These are phyloP conservation scores for Macaranga tanarius DNA, from an alignment of 441 rosid genomes.

Conservation along the genomic window DNA sequence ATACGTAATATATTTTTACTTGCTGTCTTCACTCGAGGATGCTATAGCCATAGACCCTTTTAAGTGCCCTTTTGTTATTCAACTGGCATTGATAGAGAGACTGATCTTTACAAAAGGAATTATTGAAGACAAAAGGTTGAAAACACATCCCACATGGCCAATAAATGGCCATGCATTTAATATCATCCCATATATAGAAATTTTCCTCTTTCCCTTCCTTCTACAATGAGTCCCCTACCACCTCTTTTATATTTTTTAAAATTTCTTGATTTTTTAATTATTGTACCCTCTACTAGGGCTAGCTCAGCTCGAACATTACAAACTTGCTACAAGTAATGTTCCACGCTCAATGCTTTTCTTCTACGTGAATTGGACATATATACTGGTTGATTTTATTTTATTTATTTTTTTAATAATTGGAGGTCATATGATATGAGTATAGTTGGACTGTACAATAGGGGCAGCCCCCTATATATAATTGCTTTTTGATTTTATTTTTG, in stretches of 20 bases:
- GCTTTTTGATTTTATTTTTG: too few species aligned
- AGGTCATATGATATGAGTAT: too few species aligned
- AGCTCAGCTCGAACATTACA: neutral
- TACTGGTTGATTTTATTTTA: too few species aligned
- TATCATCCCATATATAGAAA: slow-evolving; percentile 7
- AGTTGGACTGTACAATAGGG: too few species aligned
- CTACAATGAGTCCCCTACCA: neutral
- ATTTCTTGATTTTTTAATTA: neutral
- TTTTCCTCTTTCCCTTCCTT: neutral
- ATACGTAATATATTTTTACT: slow-evolving; percentile 6
- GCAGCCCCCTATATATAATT: too few species aligned
- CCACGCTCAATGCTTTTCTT: too few species aligned
- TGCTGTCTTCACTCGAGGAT: neutral
- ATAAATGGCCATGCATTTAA: slow-evolving; percentile 23
- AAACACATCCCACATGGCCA: slow-evolving; percentile 30
- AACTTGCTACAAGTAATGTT: too few species aligned
- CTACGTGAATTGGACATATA: too few species aligned
- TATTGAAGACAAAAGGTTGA: slow-evolving; percentile 36
- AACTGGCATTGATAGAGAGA: neutral
- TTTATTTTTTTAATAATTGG: too few species aligned
- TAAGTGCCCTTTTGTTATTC: too few species aligned
- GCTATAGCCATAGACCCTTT: neutral
- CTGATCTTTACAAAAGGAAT: slow-evolving; percentile 29
- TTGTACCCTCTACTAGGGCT: neutral
- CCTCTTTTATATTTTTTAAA: neutral